phyloP scores from a whole-genome alignment of 306 rosid genomes.

The Begonia peltatifolia region DNA sequence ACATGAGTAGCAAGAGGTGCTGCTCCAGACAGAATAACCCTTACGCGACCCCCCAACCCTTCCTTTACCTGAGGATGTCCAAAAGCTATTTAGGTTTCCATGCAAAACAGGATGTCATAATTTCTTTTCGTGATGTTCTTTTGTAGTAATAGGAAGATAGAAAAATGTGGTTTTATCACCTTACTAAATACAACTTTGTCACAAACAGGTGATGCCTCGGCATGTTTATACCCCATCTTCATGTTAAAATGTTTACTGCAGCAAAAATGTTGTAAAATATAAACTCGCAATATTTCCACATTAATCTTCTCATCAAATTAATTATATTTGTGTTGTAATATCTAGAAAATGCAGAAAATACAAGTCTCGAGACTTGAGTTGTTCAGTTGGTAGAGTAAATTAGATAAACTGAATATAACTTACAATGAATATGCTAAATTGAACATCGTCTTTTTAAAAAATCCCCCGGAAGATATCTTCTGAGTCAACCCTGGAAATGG shows the following conservation, averaged over 20 bases:
- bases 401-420: slow-evolving; percentile 17
- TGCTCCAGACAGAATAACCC: slow-evolving; percentile 92
- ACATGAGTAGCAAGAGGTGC: slow-evolving; percentile 84
- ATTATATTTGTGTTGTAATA: background rate
- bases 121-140: background rate
- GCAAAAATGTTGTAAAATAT: too few relatives aligned
- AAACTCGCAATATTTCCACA: too few relatives aligned
- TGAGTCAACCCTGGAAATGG: slow-evolving; percentile 60
- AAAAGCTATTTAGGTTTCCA: background rate
- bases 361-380: too few relatives aligned
- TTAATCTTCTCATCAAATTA: too few relatives aligned
- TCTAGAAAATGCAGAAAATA: background rate
- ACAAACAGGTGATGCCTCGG: slow-evolving; percentile 51
- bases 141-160: background rate
- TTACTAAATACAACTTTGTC: slow-evolving; percentile 77
- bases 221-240: slow-evolving; percentile 56
- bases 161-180: slow-evolving; percentile 28
- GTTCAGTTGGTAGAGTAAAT: background rate
- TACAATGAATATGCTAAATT: slow-evolving; percentile 68
- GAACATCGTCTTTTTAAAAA: slow-evolving; percentile 56
- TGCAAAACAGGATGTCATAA: too few relatives aligned
- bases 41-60: slow-evolving; percentile 85
- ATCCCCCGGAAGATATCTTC: slow-evolving; percentile 65
- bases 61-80: slow-evolving; percentile 53
- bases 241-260: slow-evolving; percentile 60